Base-by-base conservation (phyloP, 192 early-diverging fungal species). In the Ramicandelaber brevisporus region DNA sequence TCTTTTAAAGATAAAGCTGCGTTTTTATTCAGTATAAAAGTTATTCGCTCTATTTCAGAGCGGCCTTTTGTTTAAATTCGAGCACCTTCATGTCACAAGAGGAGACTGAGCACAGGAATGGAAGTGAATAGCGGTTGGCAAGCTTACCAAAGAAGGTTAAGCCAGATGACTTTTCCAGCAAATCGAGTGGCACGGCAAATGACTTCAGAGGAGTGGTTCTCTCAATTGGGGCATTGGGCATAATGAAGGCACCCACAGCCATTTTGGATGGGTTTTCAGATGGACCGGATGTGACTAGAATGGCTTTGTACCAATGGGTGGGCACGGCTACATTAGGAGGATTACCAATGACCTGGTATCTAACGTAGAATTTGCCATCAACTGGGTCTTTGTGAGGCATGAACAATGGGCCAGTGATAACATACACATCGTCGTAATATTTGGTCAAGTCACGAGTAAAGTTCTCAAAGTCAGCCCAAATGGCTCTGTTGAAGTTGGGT, bases 221-320 rank as follows among this genome's bases (percentile, higher is more conserved):
- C 13, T 63, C 52, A 30, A 88, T 80, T 15, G 37, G 44, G 34
- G 59, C 47, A 53, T 95, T 95, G 1, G 84, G 85, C 19, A 95
- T 25, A 2, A 88, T 71, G 50, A 95, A 95, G 0, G 64, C 70
- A 9, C 56, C 75, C 0, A 68, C 29, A 5, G 57, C 48, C n/a
- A n/a, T n/a, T n/a, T n/a, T n/a, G n/a, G n/a, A n/a, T n/a, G n/a
- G n/a, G n/a, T n/a, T n/a, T n/a, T n/a, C n/a, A n/a, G n/a, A n/a
- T n/a, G n/a, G n/a, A n/a, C n/a, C n/a, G n/a, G n/a, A n/a, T n/a
- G n/a, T 44, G 2, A 68, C 78, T 46, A 83, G 42, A 17, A 88
- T 70, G 13, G 83, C 70, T 53, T 95, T 95, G 56, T 65, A 95
- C 46, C 85, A 89, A 34, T 89, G 84, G 3, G 84, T 89, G 3